phyloP scores from a whole-genome alignment of 768 basidiomycete genomes.

The Termitomyces sp. region DNA sequence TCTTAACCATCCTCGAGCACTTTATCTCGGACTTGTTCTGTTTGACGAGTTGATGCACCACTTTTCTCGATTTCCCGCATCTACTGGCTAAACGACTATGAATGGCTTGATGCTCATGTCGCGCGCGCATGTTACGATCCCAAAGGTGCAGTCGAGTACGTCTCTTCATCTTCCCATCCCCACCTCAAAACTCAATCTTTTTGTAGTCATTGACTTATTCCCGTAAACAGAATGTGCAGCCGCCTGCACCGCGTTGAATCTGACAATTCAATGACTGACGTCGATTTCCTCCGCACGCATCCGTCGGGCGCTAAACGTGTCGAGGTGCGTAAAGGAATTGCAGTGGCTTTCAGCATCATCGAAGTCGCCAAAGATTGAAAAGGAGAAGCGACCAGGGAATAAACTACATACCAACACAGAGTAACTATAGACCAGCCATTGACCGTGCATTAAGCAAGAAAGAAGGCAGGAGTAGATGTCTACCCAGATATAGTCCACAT shows the following conservation, averaged over 20 bases:
- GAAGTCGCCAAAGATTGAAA: no score
- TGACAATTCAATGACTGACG: slow-evolving; percentile 18
- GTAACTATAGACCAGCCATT: no score
- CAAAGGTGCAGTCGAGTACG: slow-evolving; percentile 63
- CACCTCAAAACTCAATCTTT: background rate
- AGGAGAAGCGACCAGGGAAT: no score
- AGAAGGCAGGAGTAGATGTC: background rate
- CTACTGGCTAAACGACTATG: slow-evolving; percentile 20
- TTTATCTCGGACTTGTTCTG: slow-evolving; percentile 50
- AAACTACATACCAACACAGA: no score
- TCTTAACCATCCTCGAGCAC: slow-evolving; percentile 36
- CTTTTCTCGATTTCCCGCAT: slow-evolving; percentile 12
- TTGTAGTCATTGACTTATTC: background rate
- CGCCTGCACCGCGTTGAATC: slow-evolving; percentile 59
- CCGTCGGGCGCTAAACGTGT: slow-evolving; percentile 70
- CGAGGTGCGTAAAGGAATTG: slow-evolving; percentile 38
- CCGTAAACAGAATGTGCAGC: slow-evolving; percentile 53
- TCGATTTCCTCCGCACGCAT: slow-evolving; percentile 76
- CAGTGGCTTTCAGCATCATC: no score
- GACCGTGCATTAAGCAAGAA: background rate
- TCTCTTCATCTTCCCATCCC: background rate
- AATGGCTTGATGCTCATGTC: slow-evolving; percentile 80
- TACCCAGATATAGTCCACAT: background rate
- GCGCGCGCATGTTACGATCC: slow-evolving; percentile 88
- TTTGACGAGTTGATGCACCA: slow-evolving; percentile 30